Conservation (phyloP, 768 basidiomycete species). For the Thelephora aurantiotincta region DNA sequence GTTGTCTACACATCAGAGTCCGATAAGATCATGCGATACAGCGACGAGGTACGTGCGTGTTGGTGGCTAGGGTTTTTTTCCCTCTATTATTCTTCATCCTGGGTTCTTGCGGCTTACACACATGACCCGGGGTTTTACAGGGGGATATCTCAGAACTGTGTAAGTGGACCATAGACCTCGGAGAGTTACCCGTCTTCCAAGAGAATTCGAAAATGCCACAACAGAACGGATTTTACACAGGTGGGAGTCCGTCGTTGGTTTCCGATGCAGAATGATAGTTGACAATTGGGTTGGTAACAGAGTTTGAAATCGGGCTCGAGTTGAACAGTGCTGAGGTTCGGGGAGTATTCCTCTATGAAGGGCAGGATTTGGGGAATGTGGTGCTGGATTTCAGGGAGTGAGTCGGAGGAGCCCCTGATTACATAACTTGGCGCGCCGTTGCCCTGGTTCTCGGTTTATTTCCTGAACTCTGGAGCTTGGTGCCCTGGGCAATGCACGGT, state of each 20-base stretch:
- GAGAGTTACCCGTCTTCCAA: conserved; percentile 64
- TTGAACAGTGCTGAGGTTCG: conserved; percentile 81
- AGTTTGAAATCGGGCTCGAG: conserved; percentile 76
- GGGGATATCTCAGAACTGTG: conserved; percentile 63
- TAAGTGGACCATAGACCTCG: conserved; percentile 81
- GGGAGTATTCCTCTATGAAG: conserved; percentile 60
- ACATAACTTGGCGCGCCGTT: no score
- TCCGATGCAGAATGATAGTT: neutral
- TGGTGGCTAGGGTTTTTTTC: neutral
- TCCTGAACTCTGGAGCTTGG: no score
- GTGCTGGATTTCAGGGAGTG: conserved; percentile 40
- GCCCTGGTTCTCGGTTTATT: no score
- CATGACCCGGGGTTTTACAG: conserved; percentile 14
- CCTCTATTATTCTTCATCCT: neutral
- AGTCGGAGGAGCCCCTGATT: conserved; percentile 7
- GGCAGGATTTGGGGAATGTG: conserved; percentile 69
- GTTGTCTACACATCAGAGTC: conserved; percentile 65
- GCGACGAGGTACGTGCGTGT: conserved; percentile 47
- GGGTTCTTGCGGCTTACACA: no score
- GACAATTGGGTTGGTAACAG: conserved; percentile 19
- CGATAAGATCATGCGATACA: conserved; percentile 71
- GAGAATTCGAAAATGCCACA: conserved; percentile 45
- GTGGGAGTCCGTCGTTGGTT: conserved; percentile 23
- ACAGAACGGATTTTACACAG: conserved; percentile 64
- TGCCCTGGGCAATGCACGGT: no score